Evolutionary conservation across 2,329 filamentous ascomycete genomes (phyloP).

Genomic region (Ophiosphaerella narmari): DNA sequence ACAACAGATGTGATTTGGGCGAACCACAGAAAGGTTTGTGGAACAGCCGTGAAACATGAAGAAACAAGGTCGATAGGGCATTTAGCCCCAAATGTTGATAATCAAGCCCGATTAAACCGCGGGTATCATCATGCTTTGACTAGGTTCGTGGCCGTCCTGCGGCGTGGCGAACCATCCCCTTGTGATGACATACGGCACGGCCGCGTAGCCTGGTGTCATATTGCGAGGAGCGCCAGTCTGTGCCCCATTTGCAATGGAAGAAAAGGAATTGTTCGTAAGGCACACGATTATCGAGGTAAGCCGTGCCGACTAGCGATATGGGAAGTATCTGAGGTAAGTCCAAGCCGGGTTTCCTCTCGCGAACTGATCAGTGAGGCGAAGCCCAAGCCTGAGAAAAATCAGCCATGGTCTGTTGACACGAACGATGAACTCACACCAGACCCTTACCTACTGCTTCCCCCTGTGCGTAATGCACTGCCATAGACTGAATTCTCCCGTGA

Average conservation of each 20-base stretch:
- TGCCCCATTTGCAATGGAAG: not conserved
- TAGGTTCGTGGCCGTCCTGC: not conserved
- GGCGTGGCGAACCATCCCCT: not conserved
- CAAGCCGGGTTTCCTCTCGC: constrained; percentile 43
- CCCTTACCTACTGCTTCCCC: constrained; percentile 48
- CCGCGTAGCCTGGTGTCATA: not conserved
- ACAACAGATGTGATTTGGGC: not conserved
- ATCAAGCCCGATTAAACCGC: not conserved
- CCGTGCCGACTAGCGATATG: constrained; percentile 21
- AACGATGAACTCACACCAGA: constrained; percentile 32
- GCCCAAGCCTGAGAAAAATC: constrained; percentile 36
- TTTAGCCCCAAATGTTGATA: constrained; percentile 1
- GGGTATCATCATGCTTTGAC: not conserved
- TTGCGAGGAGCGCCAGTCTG: not conserved
- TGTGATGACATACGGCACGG: not conserved
- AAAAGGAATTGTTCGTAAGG: not conserved
- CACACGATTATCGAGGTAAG: not conserved
- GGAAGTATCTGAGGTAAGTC: constrained; percentile 25
- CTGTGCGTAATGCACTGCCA: constrained; percentile 42
- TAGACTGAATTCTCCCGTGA: constrained; percentile 48
- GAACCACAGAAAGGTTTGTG: constrained; percentile 14
- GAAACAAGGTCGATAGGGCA: constrained; percentile 1
- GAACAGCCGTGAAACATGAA: constrained; percentile 17
- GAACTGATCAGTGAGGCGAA: constrained; percentile 48
- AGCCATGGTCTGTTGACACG: constrained; percentile 21